Evolutionary conservation across 1,284 basidiomycete genomes (phyloP).

Genomic region (Trametes versicolor): DNA sequence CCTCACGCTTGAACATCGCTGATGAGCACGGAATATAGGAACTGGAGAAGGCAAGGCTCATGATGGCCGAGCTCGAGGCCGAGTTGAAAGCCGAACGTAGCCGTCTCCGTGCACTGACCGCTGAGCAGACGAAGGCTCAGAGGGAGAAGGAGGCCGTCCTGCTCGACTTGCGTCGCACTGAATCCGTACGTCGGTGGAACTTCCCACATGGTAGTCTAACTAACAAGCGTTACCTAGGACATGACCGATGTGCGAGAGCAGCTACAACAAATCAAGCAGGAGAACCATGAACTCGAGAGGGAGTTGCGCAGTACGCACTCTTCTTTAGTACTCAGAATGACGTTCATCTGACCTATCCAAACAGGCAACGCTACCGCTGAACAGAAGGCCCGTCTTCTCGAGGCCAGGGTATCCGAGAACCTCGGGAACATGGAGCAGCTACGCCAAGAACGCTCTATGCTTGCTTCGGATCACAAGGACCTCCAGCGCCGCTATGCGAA

Average conservation of each 20-base stretch:
- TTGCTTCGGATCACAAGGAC: constrained; percentile 72
- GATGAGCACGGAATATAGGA: constrained; percentile 56
- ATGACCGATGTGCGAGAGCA: constrained; percentile 78
- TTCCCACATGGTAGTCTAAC: background rate
- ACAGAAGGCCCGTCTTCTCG: constrained; percentile 73
- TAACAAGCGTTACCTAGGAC: too few relatives aligned
- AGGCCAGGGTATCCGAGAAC: constrained; percentile 72
- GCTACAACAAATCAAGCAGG: constrained; percentile 71
- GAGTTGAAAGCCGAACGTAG: constrained; percentile 74
- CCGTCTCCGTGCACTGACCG: constrained; percentile 65
- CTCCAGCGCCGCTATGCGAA: constrained; percentile 73
- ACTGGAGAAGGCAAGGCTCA: constrained; percentile 68
- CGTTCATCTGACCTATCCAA: background rate
- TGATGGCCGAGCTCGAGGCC: constrained; percentile 73
- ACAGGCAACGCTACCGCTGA: constrained; percentile 69
- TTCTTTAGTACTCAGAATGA: background rate
- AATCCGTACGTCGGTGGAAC: constrained; percentile 58
- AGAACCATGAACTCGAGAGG: constrained; percentile 73
- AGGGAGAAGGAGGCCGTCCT: constrained; percentile 70
- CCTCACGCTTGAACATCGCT: background rate
- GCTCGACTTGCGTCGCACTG: constrained; percentile 71
- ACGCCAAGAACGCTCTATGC: constrained; percentile 74
- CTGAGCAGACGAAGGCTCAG: constrained; percentile 68
- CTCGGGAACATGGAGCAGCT: constrained; percentile 73
- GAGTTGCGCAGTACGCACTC: constrained; percentile 70